Evolutionary conservation across 2,329 filamentous ascomycete genomes (phyloP).

Genomic region (Clarireedia hainanense): DNA sequence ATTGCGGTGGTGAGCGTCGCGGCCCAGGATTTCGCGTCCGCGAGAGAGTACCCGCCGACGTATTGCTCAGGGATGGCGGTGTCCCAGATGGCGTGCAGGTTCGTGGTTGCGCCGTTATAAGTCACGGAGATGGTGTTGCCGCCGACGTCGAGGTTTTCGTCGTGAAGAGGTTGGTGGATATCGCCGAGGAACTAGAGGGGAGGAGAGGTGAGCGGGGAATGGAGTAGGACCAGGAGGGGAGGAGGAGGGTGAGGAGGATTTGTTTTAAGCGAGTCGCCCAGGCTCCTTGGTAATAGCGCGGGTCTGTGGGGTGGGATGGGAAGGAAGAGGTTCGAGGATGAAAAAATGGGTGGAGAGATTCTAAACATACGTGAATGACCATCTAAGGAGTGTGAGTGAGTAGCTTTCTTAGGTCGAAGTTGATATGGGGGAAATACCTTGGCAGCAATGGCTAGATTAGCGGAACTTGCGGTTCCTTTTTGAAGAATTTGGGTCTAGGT

Average conservation of each 20-base stretch:
- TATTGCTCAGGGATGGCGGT: constrained; percentile 37
- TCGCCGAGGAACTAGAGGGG: constrained; percentile 39
- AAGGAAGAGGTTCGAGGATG: not conserved
- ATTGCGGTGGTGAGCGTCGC: constrained; percentile 48
- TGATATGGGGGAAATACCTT: constrained; percentile 32
- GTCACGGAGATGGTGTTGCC: constrained; percentile 61
- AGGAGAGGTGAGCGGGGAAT: not conserved
- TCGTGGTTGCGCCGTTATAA: constrained; percentile 48
- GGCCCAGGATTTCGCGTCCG: constrained; percentile 47
- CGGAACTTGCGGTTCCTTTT: constrained; percentile 32
- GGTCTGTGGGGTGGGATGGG: not conserved
- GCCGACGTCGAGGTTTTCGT: constrained; percentile 55
- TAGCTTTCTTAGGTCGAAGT: not conserved
- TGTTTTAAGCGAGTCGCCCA: constrained; percentile 8
- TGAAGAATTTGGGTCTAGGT: constrained; percentile 18
- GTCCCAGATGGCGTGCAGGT: constrained; percentile 63
- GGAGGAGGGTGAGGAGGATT: constrained; percentile 3
- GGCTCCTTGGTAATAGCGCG: constrained; percentile 4
- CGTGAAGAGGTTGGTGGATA: constrained; percentile 61
- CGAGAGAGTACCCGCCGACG: constrained; percentile 45
- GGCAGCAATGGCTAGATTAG: constrained; percentile 48
- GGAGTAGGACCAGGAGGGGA: constrained; percentile 16
- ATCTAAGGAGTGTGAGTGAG: constrained; percentile 16
- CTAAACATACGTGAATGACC: constrained; percentile 28
- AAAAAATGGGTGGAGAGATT: constrained; percentile 6